Evolutionary conservation across 2,329 filamentous ascomycete genomes (phyloP).

Genomic region (Pseudodiploospora longispora): DNA sequence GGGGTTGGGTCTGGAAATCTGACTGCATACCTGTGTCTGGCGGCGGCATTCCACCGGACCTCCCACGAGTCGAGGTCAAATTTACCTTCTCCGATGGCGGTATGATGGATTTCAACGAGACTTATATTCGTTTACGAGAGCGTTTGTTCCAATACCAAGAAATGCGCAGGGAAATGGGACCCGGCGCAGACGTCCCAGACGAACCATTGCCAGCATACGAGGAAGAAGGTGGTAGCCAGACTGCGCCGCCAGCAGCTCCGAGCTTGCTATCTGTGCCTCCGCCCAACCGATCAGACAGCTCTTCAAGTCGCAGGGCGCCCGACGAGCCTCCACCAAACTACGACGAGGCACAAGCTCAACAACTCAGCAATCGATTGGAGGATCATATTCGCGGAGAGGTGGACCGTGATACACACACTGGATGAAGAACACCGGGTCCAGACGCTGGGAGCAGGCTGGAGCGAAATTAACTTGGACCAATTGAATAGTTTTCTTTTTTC

Average conservation of each 20-base stretch:
- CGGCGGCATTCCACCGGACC: conserved; percentile 69
- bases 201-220: conserved; percentile 88
- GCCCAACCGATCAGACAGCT: conserved; percentile 26
- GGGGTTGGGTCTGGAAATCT: conserved; percentile 86
- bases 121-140: conserved; percentile 79
- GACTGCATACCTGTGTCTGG: conserved; percentile 72
- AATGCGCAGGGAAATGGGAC: conserved; percentile 60
- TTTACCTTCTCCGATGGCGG: conserved; percentile 91
- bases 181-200: conserved; percentile 58
- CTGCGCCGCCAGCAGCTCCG: conserved; percentile 12
- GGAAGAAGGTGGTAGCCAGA: conserved; percentile 33
- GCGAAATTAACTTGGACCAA: too few species aligned
- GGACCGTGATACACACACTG: conserved; percentile 42
- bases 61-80: conserved; percentile 69
- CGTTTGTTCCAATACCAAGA: conserved; percentile 74
- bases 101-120: conserved; percentile 81
- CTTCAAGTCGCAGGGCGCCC: conserved; percentile 37
- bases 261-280: conserved; percentile 14
- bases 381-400: conserved; percentile 67
- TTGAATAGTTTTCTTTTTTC: too few species aligned
- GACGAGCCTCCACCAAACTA: conserved; percentile 83
- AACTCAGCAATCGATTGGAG: conserved; percentile 50
- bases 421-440: conserved; percentile 10
- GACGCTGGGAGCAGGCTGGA: too few species aligned
- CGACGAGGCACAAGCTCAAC: conserved; percentile 78